These are phyloP conservation scores for Beauveria sp. DNA, from an alignment of 2,329 filamentous ascomycete species.

Conservation along the genomic window DNA sequence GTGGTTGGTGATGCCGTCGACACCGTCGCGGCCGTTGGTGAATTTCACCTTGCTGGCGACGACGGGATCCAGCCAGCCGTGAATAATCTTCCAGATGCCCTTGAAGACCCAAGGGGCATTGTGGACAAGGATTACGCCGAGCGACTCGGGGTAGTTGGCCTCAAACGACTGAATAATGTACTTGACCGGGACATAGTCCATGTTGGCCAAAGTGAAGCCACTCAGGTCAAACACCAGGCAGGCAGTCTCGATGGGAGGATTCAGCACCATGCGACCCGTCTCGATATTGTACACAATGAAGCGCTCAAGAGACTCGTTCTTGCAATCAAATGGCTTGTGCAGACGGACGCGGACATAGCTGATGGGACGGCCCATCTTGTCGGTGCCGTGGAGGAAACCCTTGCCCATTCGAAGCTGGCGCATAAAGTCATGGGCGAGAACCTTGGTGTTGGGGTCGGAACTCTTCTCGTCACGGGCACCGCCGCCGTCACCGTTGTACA, in stretches of 20 bases:
- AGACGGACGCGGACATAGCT: constrained; percentile 28
- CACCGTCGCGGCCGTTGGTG: constrained; percentile 53
- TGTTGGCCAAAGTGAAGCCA: constrained; percentile 62
- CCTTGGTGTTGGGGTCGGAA: constrained; percentile 6
- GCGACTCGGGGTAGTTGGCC: constrained; percentile 68
- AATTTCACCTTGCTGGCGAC: constrained; percentile 68
- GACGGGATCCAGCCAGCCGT: constrained; percentile 68
- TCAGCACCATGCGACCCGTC: constrained; percentile 17
- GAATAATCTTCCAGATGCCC: constrained; percentile 54
- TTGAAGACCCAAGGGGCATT: constrained; percentile 68
- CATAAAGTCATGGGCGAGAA: constrained; percentile 22
- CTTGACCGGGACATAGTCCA: constrained; percentile 70
- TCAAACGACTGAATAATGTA: constrained; percentile 77
- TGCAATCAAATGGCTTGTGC: constrained; percentile 26
- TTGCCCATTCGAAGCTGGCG: constrained; percentile 31
- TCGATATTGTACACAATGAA: constrained; percentile 35
- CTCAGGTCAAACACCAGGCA: constrained; percentile 64
- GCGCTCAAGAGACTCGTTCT: constrained; percentile 26
- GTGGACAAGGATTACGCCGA: constrained; percentile 64
- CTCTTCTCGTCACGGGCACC: constrained; percentile 22
- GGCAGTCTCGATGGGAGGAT: constrained; percentile 16
- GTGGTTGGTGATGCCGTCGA: constrained; percentile 41
- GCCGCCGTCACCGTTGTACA: constrained; percentile 27
- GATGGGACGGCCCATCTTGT: constrained; percentile 28
- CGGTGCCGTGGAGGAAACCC: constrained; percentile 29